phyloP scores from a whole-genome alignment of 805 yeast genomes.

The Candida nanaspora region DNA sequence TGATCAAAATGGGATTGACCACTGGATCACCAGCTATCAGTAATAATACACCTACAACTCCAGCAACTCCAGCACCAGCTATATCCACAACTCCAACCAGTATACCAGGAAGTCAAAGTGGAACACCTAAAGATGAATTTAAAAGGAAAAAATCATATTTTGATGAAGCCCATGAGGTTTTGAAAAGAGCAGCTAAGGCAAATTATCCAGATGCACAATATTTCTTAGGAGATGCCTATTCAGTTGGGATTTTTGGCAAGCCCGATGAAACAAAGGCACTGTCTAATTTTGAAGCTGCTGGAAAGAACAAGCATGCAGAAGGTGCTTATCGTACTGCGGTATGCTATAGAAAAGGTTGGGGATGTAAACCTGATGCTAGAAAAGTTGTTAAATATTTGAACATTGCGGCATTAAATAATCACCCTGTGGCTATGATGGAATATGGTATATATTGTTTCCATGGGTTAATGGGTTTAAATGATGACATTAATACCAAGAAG shows the following conservation, averaged over 20 bases:
- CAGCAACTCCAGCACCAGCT: no score
- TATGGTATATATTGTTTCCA: slow-evolving; percentile 83
- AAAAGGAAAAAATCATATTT: slow-evolving; percentile 48
- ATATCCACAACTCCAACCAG: no score
- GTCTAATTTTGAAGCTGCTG: slow-evolving; percentile 74
- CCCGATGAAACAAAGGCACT: slow-evolving; percentile 75
- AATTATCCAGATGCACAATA: slow-evolving; percentile 91
- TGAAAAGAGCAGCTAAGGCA: slow-evolving; percentile 66
- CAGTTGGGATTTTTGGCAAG: slow-evolving; percentile 79
- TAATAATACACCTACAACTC: no score
- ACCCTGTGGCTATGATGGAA: slow-evolving; percentile 95
- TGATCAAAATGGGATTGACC: slow-evolving; percentile 34
- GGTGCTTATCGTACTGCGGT: slow-evolving; percentile 86
- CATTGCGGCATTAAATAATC: slow-evolving; percentile 85
- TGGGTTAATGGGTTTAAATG: slow-evolving; percentile 74
- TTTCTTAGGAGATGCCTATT: slow-evolving; percentile 80
- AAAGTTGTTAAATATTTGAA: slow-evolving; percentile 77
- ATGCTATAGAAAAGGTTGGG: slow-evolving; percentile 91
- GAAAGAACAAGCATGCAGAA: slow-evolving; percentile 89
- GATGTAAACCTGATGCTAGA: slow-evolving; percentile 82
- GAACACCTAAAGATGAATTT: slow-evolving; percentile 12
- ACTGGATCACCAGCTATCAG: slow-evolving; percentile 7
- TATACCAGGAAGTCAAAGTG: background rate
- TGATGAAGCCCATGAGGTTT: slow-evolving; percentile 68
- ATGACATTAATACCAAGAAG: slow-evolving; percentile 62